Percentiles rank a stretch among this genome's conserved stretches.
phyloP scores from a whole-genome alignment of 345 rosid genomes.

The Syzygium oleosum region DNA sequence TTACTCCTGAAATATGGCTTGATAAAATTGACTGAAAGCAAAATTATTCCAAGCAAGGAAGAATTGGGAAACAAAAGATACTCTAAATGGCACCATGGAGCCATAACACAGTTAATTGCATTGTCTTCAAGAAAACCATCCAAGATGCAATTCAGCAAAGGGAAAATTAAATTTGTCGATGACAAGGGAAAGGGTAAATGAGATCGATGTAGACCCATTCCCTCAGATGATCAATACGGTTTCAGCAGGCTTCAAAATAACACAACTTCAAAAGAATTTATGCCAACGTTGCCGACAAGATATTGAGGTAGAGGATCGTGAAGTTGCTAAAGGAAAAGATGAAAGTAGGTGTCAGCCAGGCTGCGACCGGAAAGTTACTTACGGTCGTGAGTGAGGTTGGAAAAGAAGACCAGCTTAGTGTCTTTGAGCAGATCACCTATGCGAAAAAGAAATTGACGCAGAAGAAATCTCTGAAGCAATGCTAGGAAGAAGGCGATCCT shows the following conservation, averaged over 20 bases:
- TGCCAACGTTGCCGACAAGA: neutral
- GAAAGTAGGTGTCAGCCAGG: neutral
- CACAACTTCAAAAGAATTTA: neutral
- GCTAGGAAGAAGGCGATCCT: neutral
- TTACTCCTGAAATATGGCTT: neutral
- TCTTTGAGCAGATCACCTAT: neutral
- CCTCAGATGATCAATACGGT: neutral
- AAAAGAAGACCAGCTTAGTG: neutral
- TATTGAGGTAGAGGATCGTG: neutral
- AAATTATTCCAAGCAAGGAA: neutral
- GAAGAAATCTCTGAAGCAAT: neutral
- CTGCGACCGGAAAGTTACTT: neutral
- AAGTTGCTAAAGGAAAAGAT: neutral
- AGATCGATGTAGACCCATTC: neutral
- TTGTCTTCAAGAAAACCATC: neutral
- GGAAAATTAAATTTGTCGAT: too few relatives aligned
- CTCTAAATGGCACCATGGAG: neutral
- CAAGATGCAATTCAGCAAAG: neutral
- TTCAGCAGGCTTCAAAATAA: neutral
- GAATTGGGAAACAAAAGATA: neutral
- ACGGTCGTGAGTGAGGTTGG: neutral
- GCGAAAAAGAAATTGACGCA: neutral
- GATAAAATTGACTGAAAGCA: neutral
- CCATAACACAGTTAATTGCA: neutral
- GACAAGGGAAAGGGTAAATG: neutral